Evolutionary conservation across 345 rosid genomes (phyloP).

Genomic region (Eucalyptus curtisii): DNA sequence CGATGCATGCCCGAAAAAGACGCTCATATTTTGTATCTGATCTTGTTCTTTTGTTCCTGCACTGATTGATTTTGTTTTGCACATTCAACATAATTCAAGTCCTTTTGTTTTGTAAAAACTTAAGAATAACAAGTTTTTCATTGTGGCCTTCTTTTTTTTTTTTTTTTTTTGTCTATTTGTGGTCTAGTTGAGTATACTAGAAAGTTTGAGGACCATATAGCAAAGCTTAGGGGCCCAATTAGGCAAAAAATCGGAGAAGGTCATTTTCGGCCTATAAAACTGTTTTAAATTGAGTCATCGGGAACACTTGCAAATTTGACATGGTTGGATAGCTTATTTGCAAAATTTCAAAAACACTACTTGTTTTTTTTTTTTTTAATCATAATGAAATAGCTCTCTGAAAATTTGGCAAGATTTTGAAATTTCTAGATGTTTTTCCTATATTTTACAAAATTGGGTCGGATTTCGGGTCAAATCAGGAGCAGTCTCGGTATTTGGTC

Average conservation of each 20-base stretch:
- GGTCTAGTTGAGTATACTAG: not conserved
- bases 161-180: too few relatives aligned
- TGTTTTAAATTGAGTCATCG: not conserved
- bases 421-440: too few relatives aligned
- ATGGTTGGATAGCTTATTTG: not conserved
- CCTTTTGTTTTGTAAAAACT: not conserved
- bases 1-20: not conserved
- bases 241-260: not conserved
- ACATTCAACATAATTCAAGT: not conserved
- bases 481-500: not conserved
- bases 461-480: not conserved
- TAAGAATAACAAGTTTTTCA: not conserved
- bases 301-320: not conserved
- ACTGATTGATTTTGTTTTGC: not conserved
- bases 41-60: too few relatives aligned
- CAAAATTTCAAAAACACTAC: too few relatives aligned
- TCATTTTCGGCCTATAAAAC: not conserved
- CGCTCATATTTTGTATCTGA: not conserved
- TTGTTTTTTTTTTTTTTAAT: too few relatives aligned
- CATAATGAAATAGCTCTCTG: not conserved
- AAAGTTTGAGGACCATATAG: not conserved
- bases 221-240: not conserved
- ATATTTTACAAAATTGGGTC: not conserved
- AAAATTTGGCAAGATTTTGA: not conserved
- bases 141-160: not conserved